phyloP scores from a whole-genome alignment of 495 filamentous ascomycete genomes.

The Corynascus novoguineensis region DNA sequence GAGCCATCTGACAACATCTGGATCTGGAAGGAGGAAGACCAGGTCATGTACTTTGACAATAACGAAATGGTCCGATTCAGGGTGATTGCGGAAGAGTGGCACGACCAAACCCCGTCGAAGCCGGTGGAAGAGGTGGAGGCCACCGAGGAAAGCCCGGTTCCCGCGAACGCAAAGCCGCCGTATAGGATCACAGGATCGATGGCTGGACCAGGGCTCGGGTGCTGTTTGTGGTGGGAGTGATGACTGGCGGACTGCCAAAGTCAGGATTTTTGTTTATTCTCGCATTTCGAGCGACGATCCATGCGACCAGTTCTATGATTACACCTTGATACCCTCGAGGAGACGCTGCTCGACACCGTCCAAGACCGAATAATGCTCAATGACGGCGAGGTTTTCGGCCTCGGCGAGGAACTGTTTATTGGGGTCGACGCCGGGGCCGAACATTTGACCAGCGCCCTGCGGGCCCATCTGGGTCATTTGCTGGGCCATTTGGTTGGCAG shows the following conservation, averaged over 20 bases:
- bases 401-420: conserved; percentile 88
- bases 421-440: conserved; percentile 90
- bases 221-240: conserved; percentile 51
- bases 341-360: conserved; percentile 82
- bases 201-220: conserved; percentile 47
- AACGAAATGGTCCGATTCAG: conserved; percentile 81
- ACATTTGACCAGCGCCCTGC: conserved; percentile 56
- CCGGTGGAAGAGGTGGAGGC: conserved; percentile 48
- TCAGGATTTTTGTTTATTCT: not conserved
- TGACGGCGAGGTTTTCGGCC: conserved; percentile 90
- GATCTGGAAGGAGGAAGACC: conserved; percentile 71
- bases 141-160: conserved; percentile 21
- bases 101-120: conserved; percentile 72
- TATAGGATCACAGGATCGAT: conserved; percentile 64
- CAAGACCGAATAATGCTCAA: conserved; percentile 86
- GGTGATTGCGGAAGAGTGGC: conserved; percentile 78
- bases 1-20: conserved; percentile 68
- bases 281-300: not conserved
- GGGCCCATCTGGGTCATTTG: conserved; percentile 86
- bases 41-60: conserved; percentile 76
- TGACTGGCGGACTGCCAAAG: not conserved
- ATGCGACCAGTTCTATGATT: conserved; percentile 8
- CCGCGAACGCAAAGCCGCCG: conserved; percentile 49
- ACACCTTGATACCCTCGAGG: conserved; percentile 50
- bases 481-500: conserved; percentile 88